These are phyloP conservation scores for Xylariales sp. DNA, from an alignment of 2,329 filamentous ascomycete species.

Conservation along the genomic window DNA sequence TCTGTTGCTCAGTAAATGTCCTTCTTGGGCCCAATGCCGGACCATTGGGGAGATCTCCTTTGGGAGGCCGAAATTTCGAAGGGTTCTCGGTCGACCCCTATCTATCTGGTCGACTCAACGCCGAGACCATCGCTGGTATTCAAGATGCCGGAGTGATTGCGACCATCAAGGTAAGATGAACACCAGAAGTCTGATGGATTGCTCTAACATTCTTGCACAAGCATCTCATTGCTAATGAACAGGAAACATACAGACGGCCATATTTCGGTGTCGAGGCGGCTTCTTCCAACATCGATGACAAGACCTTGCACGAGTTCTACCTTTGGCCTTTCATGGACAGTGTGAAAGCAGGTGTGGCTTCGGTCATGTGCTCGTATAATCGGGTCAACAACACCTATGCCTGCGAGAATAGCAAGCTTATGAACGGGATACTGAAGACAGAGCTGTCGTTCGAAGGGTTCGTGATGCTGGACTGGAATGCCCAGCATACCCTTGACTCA, in stretches of 20 bases:
- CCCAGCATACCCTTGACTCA: constrained; percentile 55
- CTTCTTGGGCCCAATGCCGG: constrained; percentile 65
- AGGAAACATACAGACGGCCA: constrained; percentile 46
- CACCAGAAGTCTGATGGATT: not conserved
- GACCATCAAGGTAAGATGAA: constrained; percentile 52
- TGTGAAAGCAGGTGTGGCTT: constrained; percentile 50
- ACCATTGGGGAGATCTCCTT: constrained; percentile 61
- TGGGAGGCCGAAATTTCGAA: constrained; percentile 69
- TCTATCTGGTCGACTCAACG: constrained; percentile 64
- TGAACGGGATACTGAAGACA: constrained; percentile 64
- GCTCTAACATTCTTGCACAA: constrained; percentile 28
- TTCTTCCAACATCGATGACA: constrained; percentile 61
- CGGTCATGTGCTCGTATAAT: constrained; percentile 67
- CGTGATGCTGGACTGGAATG: constrained; percentile 65
- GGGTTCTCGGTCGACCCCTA: constrained; percentile 62
- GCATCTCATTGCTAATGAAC: constrained; percentile 58
- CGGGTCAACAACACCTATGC: constrained; percentile 67
- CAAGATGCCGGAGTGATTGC: constrained; percentile 77
- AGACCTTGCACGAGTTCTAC: constrained; percentile 61
- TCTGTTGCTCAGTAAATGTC: constrained; percentile 41
- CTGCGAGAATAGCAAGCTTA: constrained; percentile 67
- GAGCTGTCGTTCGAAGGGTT: constrained; percentile 65
- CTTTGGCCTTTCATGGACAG: constrained; percentile 63
- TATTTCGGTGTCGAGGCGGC: constrained; percentile 45
- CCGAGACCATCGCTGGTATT: constrained; percentile 69